Percentiles rank a stretch among this genome's conserved stretches.
phyloP scores from a whole-genome alignment of 1,284 basidiomycete genomes.

The Trametes polyzona region DNA sequence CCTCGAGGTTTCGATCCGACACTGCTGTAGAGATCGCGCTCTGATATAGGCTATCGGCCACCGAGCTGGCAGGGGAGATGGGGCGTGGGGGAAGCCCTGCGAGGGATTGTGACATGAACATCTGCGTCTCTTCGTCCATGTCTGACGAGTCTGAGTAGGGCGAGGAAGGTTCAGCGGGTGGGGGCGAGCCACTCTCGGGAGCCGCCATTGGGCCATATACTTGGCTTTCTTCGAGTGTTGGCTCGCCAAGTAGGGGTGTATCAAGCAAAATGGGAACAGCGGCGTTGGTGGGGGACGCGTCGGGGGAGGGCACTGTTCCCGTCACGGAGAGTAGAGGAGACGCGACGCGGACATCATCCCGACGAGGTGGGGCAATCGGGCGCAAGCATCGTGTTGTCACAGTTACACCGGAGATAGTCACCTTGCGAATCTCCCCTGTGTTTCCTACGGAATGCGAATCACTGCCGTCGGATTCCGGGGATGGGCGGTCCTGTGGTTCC shows the following conservation, averaged over 20 bases:
- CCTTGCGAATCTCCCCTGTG: slow-evolving; percentile 46
- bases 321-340: slow-evolving; percentile 21
- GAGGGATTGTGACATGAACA: slow-evolving; percentile 78
- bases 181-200: neutral
- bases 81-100: slow-evolving; percentile 50
- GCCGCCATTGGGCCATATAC: no score
- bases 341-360: no score
- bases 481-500: slow-evolving; percentile 30
- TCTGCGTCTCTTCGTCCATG: slow-evolving; percentile 66
- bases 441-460: neutral
- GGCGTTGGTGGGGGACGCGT: neutral
- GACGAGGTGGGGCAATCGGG: no score
- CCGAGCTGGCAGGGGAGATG: slow-evolving; percentile 48
- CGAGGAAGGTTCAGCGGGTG: slow-evolving; percentile 30
- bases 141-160: slow-evolving; percentile 45
- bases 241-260: neutral
- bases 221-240: neutral
- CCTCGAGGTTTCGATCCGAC: slow-evolving; percentile 6
- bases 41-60: slow-evolving; percentile 60
- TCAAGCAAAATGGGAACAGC: neutral
- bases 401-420: slow-evolving; percentile 55
- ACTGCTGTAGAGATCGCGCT: slow-evolving; percentile 64
- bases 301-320: neutral
- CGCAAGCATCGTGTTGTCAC: slow-evolving; percentile 49
- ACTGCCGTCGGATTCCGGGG: neutral